Evolutionary conservation across 2,329 filamentous ascomycete genomes (phyloP).

Genomic region (Tolypocladium ovalisporum): DNA sequence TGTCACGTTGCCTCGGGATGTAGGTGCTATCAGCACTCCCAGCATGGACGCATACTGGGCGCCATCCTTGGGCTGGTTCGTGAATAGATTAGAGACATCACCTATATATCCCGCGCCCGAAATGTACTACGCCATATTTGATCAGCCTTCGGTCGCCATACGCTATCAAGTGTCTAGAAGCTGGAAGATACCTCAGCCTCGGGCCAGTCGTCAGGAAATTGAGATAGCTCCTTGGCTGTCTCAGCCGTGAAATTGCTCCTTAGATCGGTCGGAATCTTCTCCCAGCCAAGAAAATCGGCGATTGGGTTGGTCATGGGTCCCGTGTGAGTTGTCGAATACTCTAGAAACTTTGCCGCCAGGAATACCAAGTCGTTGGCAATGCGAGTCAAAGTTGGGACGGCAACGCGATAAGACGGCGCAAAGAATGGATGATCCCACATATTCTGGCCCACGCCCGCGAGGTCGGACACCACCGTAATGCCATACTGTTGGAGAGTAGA

Average conservation of each 20-base stretch:
- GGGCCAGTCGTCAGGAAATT: not conserved
- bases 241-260: not conserved
- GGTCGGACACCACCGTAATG: not conserved
- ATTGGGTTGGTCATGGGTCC: not conserved
- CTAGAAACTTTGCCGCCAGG: no score
- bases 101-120: not conserved
- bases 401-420: not conserved
- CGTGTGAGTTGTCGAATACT: no score
- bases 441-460: not conserved
- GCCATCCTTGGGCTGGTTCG: not conserved
- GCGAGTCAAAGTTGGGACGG: no score
- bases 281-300: not conserved
- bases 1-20: constrained; percentile 30
- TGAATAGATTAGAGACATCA: not conserved
- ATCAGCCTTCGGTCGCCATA: not conserved
- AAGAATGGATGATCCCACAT: not conserved
- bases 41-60: constrained; percentile 4
- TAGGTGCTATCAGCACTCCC: constrained; percentile 17
- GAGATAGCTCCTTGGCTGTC: not conserved
- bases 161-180: not conserved
- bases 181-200: not conserved
- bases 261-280: not conserved
- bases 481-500: not conserved
- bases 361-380: no score
- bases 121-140: not conserved